Evolutionary conservation across 805 yeast species (phyloP).

Genomic region (Ogataea glucozyma): DNA sequence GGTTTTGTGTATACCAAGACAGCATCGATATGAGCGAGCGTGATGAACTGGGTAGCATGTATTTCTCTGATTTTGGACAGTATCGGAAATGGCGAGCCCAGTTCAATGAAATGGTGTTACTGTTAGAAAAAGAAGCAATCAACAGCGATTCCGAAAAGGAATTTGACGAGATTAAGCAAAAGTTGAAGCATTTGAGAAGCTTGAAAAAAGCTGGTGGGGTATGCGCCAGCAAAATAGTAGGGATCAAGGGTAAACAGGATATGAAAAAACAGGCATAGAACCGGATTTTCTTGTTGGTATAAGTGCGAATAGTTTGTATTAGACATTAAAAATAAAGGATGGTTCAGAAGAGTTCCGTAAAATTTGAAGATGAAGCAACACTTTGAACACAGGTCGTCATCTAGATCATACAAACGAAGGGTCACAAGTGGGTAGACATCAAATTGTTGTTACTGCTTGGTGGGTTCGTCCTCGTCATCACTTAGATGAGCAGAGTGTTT

Average conservation of each 20-base stretch:
- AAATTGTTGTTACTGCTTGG: background rate
- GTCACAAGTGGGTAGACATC: background rate
- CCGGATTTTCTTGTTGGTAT: no score
- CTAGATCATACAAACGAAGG: no score
- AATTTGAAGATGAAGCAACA: no score
- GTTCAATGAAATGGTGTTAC: slow-evolving; percentile 13
- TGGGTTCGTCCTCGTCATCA: slow-evolving; percentile 34
- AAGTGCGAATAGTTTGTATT: no score
- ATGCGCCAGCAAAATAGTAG: slow-evolving; percentile 11
- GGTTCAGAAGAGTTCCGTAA: no score
- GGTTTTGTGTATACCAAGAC: slow-evolving; percentile 31
- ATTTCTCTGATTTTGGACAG: slow-evolving; percentile 27
- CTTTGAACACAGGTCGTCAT: no score
- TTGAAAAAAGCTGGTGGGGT: slow-evolving; percentile 14
- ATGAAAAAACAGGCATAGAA: background rate
- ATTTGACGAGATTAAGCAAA: slow-evolving; percentile 18
- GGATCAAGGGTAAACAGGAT: slow-evolving; percentile 13
- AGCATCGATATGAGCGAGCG: slow-evolving; percentile 6
- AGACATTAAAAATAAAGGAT: no score
- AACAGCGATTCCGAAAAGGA: slow-evolving; percentile 18
- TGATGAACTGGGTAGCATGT: slow-evolving; percentile 27
- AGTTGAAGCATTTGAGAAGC: slow-evolving; percentile 17
- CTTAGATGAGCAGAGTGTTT: slow-evolving; percentile 40
- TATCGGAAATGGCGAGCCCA: slow-evolving; percentile 27
- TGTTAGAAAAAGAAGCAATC: slow-evolving; percentile 23